Evolutionary conservation across 441 rosid species (phyloP).

Genomic region (Erodium texanum): DNA sequence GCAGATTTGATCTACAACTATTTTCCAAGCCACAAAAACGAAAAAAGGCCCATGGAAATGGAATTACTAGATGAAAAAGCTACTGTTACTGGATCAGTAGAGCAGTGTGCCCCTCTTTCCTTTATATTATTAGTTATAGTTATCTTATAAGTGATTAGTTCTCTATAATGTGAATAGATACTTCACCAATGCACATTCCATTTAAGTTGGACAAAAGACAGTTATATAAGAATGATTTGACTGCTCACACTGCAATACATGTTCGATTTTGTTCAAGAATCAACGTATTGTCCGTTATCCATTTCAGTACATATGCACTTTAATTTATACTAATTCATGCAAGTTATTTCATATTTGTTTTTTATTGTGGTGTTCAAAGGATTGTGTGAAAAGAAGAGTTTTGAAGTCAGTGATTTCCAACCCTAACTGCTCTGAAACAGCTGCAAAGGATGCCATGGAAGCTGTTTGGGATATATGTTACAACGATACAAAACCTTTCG

Average conservation of each 20-base stretch:
- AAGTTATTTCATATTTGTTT: too few species aligned
- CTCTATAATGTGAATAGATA: too few species aligned
- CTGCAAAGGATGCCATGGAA: constrained; percentile 82
- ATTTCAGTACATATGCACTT: too few species aligned
- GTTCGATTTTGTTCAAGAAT: neutral
- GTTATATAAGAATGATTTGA: neutral
- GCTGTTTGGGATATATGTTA: constrained; percentile 93
- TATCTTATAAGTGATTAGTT: too few species aligned
- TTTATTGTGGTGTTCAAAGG: constrained; percentile 34
- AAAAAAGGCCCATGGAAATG: neutral
- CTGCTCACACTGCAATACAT: neutral
- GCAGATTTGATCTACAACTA: too few species aligned
- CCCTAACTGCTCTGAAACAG: constrained; percentile 72
- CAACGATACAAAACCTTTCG: constrained; percentile 86
- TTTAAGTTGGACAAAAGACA: too few species aligned
- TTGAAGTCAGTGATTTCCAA: constrained; percentile 54
- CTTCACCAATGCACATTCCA: too few species aligned
- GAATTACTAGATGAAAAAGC: neutral
- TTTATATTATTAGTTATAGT: too few species aligned
- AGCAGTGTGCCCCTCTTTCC: too few species aligned
- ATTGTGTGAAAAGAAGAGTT: constrained; percentile 81
- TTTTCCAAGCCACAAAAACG: too few species aligned
- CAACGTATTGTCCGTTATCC: neutral
- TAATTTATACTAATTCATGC: too few species aligned
- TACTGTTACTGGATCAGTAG: too few species aligned